These are phyloP conservation scores for Thielaviopsis ethacetica DNA, from an alignment of 2,329 filamentous ascomycete genomes.

Conservation along the genomic window DNA sequence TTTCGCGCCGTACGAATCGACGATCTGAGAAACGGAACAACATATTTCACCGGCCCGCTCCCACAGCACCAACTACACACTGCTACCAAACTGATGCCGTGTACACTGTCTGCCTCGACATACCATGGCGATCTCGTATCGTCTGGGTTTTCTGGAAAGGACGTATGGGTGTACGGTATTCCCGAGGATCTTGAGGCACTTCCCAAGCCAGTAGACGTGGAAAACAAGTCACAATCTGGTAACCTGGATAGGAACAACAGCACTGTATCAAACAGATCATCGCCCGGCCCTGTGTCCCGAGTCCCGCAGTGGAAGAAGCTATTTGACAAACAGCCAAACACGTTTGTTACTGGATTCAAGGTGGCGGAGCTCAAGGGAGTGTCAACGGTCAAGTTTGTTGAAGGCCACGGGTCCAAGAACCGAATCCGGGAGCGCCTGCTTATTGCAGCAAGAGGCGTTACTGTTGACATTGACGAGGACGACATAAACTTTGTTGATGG, in stretches of 20 bases:
- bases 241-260: conserved; percentile 22
- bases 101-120: conserved; percentile 53
- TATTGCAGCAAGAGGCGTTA: conserved; percentile 56
- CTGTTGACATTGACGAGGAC: conserved; percentile 49
- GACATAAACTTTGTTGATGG: conserved; percentile 63
- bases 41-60: conserved; percentile 58
- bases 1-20: conserved; percentile 64
- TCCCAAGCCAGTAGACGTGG: conserved; percentile 24
- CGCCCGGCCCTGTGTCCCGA: conserved; percentile 16
- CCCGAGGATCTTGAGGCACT: conserved; percentile 54
- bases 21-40: conserved; percentile 58
- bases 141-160: conserved; percentile 53
- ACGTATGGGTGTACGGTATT: conserved; percentile 66
- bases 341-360: conserved; percentile 50
- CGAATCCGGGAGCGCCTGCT: conserved; percentile 42
- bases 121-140: conserved; percentile 54
- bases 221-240: conserved; percentile 9
- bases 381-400: conserved; percentile 57
- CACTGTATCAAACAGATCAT: conserved; percentile 14
- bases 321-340: conserved; percentile 52
- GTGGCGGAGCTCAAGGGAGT: conserved; percentile 49
- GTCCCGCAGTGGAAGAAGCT: conserved; percentile 54
- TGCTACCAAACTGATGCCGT: conserved; percentile 46
- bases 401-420: conserved; percentile 28
- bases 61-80: conserved; percentile 27